Evolutionary conservation across 2,329 filamentous ascomycete species (phyloP).

Genomic region (Pseudocercospora fijiensis): DNA sequence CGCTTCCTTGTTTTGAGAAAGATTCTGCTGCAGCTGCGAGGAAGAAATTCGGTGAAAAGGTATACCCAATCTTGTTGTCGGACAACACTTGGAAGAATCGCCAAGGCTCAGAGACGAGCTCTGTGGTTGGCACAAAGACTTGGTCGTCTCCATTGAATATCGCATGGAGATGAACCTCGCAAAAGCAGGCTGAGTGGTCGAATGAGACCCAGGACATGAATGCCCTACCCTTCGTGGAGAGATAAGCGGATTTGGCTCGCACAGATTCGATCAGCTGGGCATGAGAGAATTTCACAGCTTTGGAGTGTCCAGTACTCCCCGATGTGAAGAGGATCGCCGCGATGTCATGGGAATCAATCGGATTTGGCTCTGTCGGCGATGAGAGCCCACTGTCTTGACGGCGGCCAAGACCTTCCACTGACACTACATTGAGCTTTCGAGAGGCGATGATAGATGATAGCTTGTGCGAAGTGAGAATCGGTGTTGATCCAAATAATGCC

Average conservation of each 20-base stretch:
- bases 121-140: conserved; percentile 47
- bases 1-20: conserved; percentile 10
- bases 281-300: conserved; percentile 27
- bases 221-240: conserved; percentile 14
- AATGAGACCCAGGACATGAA: conserved; percentile 37
- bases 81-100: conserved; percentile 45
- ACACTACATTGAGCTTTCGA: conserved; percentile 19
- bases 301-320: conserved; percentile 27
- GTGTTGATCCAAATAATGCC: conserved; percentile 15
- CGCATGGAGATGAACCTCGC: conserved; percentile 55
- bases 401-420: conserved; percentile 15
- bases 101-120: conserved; percentile 44
- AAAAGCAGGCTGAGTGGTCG: conserved; percentile 56
- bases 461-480: conserved; percentile 19
- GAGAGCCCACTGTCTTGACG: conserved; percentile 12
- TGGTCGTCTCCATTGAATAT: conserved; percentile 46
- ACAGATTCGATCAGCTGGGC: conserved; percentile 22
- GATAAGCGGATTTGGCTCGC: conserved; percentile 16
- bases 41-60: conserved; percentile 51
- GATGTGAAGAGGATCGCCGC: conserved; percentile 29
- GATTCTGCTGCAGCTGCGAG: conserved; percentile 27
- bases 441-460: conserved; percentile 19
- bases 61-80: conserved; percentile 45
- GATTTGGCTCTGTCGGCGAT: conserved; percentile 5
- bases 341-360: conserved; percentile 3